phyloP scores from a whole-genome alignment of 148 eudicot species.

The Arctostaphylos glauca region DNA sequence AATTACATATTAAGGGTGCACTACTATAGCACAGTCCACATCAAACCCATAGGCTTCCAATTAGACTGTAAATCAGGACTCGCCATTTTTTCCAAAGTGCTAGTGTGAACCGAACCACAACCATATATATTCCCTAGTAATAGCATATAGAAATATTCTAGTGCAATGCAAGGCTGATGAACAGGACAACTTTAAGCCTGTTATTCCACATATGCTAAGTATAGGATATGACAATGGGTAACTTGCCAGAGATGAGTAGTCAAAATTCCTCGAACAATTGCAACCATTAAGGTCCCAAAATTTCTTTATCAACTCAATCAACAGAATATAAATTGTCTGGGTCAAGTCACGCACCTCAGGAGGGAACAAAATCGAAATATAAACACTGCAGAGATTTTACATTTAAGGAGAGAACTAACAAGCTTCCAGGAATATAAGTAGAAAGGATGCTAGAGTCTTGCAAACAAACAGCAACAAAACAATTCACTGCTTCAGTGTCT shows the following conservation, averaged over 20 bases:
- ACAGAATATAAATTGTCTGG: background rate
- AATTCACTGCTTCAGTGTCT: background rate
- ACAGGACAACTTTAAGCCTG: background rate
- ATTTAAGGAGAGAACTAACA: background rate
- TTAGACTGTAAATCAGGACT: background rate
- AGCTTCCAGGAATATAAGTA: background rate
- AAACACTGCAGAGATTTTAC: slow-evolving; percentile 1
- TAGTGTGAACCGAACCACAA: background rate
- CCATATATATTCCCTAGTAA: background rate
- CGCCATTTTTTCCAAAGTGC: background rate
- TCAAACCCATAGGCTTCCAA: background rate
- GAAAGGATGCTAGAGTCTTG: background rate
- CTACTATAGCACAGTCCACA: background rate
- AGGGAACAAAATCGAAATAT: background rate
- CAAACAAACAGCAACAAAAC: background rate
- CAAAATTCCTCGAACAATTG: background rate
- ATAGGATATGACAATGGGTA: background rate
- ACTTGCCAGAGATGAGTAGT: background rate
- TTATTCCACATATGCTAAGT: background rate
- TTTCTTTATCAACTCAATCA: background rate
- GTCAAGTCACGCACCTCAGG: background rate
- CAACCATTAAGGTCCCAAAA: slow-evolving; percentile 8
- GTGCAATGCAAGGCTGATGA: slow-evolving; percentile 4
- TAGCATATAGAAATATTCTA: background rate
- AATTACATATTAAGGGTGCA: background rate